Conservation (phyloP, 164 flowering plant genomes). For the Magnolia officinalis region DNA sequence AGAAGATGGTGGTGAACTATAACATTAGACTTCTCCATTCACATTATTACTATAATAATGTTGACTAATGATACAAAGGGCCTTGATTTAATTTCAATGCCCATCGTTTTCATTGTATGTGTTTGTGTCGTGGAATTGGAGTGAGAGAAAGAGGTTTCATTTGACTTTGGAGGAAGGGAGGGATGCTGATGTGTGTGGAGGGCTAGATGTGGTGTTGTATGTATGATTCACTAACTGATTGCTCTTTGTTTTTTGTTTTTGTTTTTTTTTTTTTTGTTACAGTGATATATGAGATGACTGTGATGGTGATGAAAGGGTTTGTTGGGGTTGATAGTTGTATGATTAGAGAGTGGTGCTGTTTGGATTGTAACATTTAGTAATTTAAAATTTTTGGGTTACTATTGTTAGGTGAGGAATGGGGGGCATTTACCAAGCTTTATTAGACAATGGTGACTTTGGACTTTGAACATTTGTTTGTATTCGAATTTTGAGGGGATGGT, state of each 20-base stretch:
- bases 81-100: not conserved
- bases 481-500: too few species aligned
- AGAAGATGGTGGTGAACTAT: not conserved
- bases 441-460: too few species aligned
- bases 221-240: slow-evolving; percentile 27
- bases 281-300: not conserved
- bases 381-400: too few species aligned
- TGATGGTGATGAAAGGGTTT: not conserved
- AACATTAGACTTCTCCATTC: not conserved
- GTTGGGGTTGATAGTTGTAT: not conserved
- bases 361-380: too few species aligned
- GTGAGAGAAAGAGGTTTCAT: not conserved
- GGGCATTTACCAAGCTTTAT: too few species aligned
- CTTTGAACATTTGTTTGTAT: too few species aligned
- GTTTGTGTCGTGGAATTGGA: not conserved
- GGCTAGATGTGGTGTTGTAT: slow-evolving; percentile 19
- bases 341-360: too few species aligned
- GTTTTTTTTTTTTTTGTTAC: not conserved
- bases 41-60: too few species aligned
- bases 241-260: not conserved
- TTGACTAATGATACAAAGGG: too few species aligned
- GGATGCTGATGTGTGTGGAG: not conserved
- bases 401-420: too few species aligned
- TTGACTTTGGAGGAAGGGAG: not conserved
- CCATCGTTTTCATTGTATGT: not conserved